phyloP scores from a whole-genome alignment of 345 rosid species.

The Litchi chinensis region DNA sequence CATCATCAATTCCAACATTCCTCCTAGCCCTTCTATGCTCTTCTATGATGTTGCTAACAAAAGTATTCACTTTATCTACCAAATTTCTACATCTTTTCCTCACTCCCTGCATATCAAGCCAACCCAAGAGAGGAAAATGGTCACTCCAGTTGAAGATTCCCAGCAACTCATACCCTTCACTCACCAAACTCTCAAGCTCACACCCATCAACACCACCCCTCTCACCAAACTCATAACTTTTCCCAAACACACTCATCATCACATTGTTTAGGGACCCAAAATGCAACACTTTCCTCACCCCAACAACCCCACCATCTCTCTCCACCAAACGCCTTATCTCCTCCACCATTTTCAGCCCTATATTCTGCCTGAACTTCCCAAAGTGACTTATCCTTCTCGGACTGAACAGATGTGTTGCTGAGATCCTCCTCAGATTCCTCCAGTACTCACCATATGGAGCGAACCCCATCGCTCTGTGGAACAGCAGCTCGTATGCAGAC shows the following conservation, averaged over 20 bases:
- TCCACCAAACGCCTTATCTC: slow-evolving; percentile 35
- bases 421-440: slow-evolving; percentile 82
- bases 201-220: slow-evolving; percentile 27
- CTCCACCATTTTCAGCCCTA: slow-evolving; percentile 54
- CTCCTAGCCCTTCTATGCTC: slow-evolving; percentile 47
- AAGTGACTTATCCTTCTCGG: slow-evolving; percentile 58
- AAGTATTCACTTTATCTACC: slow-evolving; percentile 54
- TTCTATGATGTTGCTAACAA: slow-evolving; percentile 59
- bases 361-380: slow-evolving; percentile 44
- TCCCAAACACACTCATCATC: slow-evolving; percentile 77
- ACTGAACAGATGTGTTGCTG: slow-evolving; percentile 77
- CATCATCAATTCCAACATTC: slow-evolving; percentile 4
- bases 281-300: slow-evolving; percentile 55
- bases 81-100: slow-evolving; percentile 63
- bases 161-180: slow-evolving; percentile 72
- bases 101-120: slow-evolving; percentile 78
- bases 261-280: slow-evolving; percentile 77
- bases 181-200: slow-evolving; percentile 64
- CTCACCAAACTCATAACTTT: slow-evolving; percentile 47
- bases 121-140: slow-evolving; percentile 68
- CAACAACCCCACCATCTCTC: slow-evolving; percentile 47
- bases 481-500: slow-evolving; percentile 81
- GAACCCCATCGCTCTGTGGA: slow-evolving; percentile 87
- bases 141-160: slow-evolving; percentile 88
- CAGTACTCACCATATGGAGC: slow-evolving; percentile 86